phyloP scores from a whole-genome alignment of 2,329 filamentous ascomycete genomes.

The Nemania abortiva region DNA sequence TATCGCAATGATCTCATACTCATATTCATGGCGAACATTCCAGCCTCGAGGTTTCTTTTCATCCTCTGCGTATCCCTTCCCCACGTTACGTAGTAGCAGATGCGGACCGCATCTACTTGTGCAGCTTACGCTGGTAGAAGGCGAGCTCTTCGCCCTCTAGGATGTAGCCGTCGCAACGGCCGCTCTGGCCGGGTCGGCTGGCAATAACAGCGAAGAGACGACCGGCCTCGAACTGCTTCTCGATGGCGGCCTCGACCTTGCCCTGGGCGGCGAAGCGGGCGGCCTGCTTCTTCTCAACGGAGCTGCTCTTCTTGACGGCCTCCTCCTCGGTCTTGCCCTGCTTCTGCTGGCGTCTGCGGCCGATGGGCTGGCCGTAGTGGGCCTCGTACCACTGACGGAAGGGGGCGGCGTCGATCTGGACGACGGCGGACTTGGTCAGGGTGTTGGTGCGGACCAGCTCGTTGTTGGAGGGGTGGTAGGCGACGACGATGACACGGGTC shows the following conservation, averaged over 20 bases:
- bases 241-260: slow-evolving; percentile 92
- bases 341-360: slow-evolving; percentile 92
- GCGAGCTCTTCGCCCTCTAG: slow-evolving; percentile 99
- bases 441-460: slow-evolving; percentile 99
- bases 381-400: slow-evolving; percentile 99
- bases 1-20: slow-evolving; percentile 46
- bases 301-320: slow-evolving; percentile 92
- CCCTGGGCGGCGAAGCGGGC: slow-evolving; percentile 82
- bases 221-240: slow-evolving; percentile 99
- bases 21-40: slow-evolving; percentile 38
- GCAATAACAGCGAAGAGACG: slow-evolving; percentile 94
- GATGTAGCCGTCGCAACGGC: slow-evolving; percentile 96
- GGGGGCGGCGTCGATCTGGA: slow-evolving; percentile 98
- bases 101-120: slow-evolving; percentile 78
- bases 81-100: slow-evolving; percentile 18
- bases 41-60: slow-evolving; percentile 35
- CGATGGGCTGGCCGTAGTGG: slow-evolving; percentile 93
- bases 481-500: slow-evolving; percentile 97
- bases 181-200: slow-evolving; percentile 95
- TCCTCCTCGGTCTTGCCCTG: slow-evolving; percentile 73
- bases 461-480: slow-evolving; percentile 99
- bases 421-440: slow-evolving; percentile 97
- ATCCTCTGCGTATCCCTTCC: slow-evolving; percentile 33
- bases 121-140: slow-evolving; percentile 99
- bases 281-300: slow-evolving; percentile 96